Evolutionary conservation across 371 early-diverging fungal species (phyloP), one percentile per base, ranked within the genome.

Genomic region (Haplosporangium sp.): DNA sequence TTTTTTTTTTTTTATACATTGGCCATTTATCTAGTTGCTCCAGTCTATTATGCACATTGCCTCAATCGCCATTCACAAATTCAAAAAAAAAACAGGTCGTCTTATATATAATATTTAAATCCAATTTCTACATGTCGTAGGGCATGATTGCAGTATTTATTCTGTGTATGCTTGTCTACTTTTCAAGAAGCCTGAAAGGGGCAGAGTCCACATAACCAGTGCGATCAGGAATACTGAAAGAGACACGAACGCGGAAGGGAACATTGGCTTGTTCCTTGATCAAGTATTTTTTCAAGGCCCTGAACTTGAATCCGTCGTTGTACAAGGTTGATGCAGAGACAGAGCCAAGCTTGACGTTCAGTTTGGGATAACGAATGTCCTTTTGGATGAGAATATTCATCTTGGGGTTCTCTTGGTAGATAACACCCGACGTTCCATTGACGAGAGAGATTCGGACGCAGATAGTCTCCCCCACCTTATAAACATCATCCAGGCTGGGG

Each of bases 401-500:
- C 6, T 38, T 1, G 21, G 67, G 55, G 64, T 76, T 71, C n/a
- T 7, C 29, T 18, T 61, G 46, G 71, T 71, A 67, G 48, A 76
- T 46, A 2, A 29, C 21, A 45, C 56, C 55, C 2, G n/a, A 11
- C 1, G 29, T 50, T 13, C 70, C 67, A 20, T 52, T 52, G 46
- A 55, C 53, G 36, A 64, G 20, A 18, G 42, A 18, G 55, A 64
- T 46, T 47, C 36, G 50, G 63, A 76, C 63, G 10, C 2, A 20
- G 59, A 76, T 29, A 1, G 23, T 5, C 1, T 76, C 13, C 12
- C 67, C 67, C 10, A 76, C 72, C 5, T 56, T 18, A 57, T 76
- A 76, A 42, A 58, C 54, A 0, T 20, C 12, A 13, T 47, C 20
- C 7, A 5, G 0, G 10, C 16, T 46, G 14, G 71, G 72, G 0